Conservation (phyloP, 116 monocot genomes). For the Iris pallida region DNA sequence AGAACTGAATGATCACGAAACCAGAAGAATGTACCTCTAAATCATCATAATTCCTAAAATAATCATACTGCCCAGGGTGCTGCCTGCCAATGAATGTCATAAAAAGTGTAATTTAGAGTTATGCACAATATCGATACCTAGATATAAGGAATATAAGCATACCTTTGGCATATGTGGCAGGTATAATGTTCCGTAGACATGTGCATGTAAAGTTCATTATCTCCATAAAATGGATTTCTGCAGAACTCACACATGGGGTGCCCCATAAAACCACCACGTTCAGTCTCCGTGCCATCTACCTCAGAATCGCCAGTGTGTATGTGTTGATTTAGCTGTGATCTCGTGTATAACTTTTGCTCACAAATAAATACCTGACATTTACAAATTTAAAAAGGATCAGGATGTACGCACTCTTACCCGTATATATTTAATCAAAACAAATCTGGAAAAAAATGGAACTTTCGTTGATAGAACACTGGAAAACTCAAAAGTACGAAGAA, state of each 20-base stretch:
- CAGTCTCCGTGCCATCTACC: conserved; percentile 87
- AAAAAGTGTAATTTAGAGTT: background rate
- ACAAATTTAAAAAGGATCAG: too few relatives aligned
- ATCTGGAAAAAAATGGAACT: too few relatives aligned
- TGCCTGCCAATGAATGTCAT: conserved; percentile 52
- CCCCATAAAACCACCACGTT: conserved; percentile 90
- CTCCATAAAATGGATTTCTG: conserved; percentile 83
- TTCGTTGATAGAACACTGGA: too few relatives aligned
- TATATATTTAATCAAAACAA: too few relatives aligned
- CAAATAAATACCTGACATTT: conserved; percentile 76
- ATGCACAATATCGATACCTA: background rate
- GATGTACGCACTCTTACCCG: too few relatives aligned
- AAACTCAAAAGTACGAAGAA: too few relatives aligned
- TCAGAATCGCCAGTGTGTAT: conserved; percentile 77
- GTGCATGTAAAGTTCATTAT: conserved; percentile 90
- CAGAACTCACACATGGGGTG: conserved; percentile 96
- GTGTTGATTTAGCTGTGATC: conserved; percentile 74
- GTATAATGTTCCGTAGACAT: conserved; percentile 94
- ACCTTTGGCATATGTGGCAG: conserved; percentile 97
- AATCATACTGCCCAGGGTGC: conserved; percentile 90
- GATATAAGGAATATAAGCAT: background rate
- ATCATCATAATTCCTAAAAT: conserved; percentile 87
- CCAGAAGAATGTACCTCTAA: conserved; percentile 56
- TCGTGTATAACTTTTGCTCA: conserved; percentile 93
- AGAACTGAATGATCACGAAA: background rate